Evolutionary conservation across 2,329 filamentous ascomycete species (phyloP), one percentile per base, ranked within the genome.

Genomic region (Cryphonectria radicalis): DNA sequence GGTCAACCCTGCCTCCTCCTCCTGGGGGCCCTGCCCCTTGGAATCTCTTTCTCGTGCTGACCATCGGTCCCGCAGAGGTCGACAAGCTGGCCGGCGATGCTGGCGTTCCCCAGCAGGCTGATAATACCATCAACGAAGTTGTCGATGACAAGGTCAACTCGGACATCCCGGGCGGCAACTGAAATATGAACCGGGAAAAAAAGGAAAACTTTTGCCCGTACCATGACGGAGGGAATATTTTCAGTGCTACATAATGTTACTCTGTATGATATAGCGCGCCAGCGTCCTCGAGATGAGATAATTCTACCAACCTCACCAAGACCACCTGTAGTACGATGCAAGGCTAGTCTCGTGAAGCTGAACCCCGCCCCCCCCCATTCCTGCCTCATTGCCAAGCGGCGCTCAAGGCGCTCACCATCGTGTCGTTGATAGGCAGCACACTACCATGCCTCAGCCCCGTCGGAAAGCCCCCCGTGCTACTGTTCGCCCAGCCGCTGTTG

Each of bases 371-470:
- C 28, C 28, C 28, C 28, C 28, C 10, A 37, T n/a, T 37, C 17
- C 17, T 62, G 35, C 5, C 19, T 73, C 70, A 79, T 0, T 76
- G 76, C 82, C 80, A 84, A 70, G 78, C 81, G 53, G 75, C 73
- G 43, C 74, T 76, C 72, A 88, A 73, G 6, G 83, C 82, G 70
- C 82, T 77, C 63, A 84, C 84, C 63, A 83, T 73, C 13, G 77
- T 80, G 77, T 81, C 76, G 65, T 82, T 85, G 4, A 88, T 77
- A 0, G 85, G 82, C 74, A 88, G 73, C 32, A 88, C 83, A 70
- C 83, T 84, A 11, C 86, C 86, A 77, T 88, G 86, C 72, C 86
- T 83, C 74, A 88, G 71, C 43, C 83, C 82, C 63, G 74, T 81
- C 11, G 86, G 86, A 74, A 85, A 88, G 0, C 74, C 78, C 1